Conservation (phyloP, 768 basidiomycete species). For the Termitomyces titanicus region DNA sequence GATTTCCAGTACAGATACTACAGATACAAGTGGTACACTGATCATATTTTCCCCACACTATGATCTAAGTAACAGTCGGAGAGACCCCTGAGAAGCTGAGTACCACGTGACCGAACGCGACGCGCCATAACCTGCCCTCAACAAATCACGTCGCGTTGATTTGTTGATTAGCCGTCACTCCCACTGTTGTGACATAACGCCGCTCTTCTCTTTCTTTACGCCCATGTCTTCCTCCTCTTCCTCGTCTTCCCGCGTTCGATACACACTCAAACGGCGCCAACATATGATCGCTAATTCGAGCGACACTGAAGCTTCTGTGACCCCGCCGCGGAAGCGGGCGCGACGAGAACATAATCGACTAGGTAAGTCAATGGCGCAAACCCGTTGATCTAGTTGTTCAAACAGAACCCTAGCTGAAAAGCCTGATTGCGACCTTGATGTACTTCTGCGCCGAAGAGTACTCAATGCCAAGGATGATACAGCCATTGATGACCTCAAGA, state of each 20-base stretch:
- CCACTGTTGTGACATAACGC: neutral
- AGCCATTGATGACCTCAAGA: conserved; percentile 15
- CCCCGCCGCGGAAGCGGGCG: conserved; percentile 16
- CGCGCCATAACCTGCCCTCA: conserved; percentile 8
- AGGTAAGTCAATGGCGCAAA: conserved; percentile 8
- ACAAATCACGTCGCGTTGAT: conserved; percentile 14
- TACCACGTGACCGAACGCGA: neutral
- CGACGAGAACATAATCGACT: conserved; percentile 9
- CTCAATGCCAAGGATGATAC: conserved; percentile 11
- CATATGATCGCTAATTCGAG: conserved; percentile 11
- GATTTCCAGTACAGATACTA: too few relatives aligned
- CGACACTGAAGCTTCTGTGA: conserved; percentile 14
- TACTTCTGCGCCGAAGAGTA: conserved; percentile 13
- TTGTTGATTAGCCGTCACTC: conserved; percentile 9
- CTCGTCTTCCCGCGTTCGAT: conserved; percentile 3
- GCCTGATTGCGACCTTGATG: conserved; percentile 16
- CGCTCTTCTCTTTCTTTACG: neutral
- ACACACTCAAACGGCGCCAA: conserved; percentile 11
- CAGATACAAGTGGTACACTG: neutral
- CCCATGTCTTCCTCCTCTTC: conserved; percentile 12
- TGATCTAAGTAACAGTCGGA: too few relatives aligned
- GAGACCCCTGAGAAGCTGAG: too few relatives aligned
- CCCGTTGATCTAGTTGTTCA: neutral
- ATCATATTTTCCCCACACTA: too few relatives aligned
- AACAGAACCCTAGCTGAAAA: neutral